Evolutionary conservation across 352 stramenopile species (phyloP).

Genomic region (Halophytophthora polymorphica): DNA sequence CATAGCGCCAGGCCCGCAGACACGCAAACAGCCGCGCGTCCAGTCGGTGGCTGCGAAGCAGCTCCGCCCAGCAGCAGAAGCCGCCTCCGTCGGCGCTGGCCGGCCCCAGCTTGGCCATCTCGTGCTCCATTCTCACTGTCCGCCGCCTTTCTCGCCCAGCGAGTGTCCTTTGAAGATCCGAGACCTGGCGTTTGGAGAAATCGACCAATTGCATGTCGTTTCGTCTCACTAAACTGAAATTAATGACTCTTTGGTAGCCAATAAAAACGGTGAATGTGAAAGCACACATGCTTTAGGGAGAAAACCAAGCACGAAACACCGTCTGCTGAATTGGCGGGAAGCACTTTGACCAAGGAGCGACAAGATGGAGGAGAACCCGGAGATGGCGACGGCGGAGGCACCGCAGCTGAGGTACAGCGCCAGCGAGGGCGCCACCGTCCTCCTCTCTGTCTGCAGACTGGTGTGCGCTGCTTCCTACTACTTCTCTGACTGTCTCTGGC

Average conservation of each 20-base stretch:
- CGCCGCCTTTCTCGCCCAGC: too few relatives aligned
- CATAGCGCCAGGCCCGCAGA: conserved; percentile 41
- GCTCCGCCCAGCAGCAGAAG: conserved; percentile 31
- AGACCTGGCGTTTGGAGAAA: too few relatives aligned
- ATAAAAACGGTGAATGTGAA: too few relatives aligned
- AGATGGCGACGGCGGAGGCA: conserved; percentile 11
- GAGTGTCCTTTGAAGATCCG: too few relatives aligned
- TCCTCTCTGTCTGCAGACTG: background rate
- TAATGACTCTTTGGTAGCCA: too few relatives aligned
- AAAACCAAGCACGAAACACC: too few relatives aligned
- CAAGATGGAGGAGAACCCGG: conserved; percentile 22
- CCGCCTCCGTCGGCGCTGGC: background rate
- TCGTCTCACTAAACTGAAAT: too few relatives aligned
- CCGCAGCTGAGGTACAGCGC: background rate
- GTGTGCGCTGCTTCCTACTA: too few relatives aligned
- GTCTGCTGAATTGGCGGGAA: too few relatives aligned
- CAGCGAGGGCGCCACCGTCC: background rate
- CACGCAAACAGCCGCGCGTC: conserved; percentile 37
- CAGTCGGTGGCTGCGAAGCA: conserved; percentile 21
- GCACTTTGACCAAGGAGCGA: conserved; percentile 1
- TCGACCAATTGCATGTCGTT: too few relatives aligned
- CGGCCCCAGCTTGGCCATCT: too few relatives aligned
- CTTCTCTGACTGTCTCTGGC: background rate
- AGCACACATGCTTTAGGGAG: too few relatives aligned
- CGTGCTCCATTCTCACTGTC: background rate